Conservation (phyloP, 352 stramenopile genomes). For the Thraustochytrium sp. region DNA sequence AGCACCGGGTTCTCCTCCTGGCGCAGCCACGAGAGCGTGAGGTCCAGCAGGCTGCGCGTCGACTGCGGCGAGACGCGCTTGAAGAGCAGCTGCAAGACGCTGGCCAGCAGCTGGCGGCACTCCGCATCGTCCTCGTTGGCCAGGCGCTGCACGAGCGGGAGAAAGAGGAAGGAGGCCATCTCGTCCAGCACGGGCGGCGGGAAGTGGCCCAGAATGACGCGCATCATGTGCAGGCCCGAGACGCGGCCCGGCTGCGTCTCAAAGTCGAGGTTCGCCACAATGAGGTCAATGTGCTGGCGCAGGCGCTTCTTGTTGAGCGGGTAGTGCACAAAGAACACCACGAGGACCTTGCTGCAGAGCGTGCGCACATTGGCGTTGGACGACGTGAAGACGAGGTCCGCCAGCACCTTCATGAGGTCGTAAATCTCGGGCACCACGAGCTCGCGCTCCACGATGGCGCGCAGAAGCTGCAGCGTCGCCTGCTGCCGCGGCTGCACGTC, state of each 20-base stretch:
- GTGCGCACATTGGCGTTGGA: background rate
- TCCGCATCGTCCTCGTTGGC: constrained; percentile 85
- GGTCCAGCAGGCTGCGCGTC: background rate
- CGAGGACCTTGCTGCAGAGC: constrained; percentile 54
- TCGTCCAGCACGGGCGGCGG: constrained; percentile 80
- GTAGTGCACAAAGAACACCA: constrained; percentile 88
- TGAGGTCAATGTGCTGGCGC: constrained; percentile 84
- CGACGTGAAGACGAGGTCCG: constrained; percentile 11
- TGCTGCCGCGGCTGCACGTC: background rate
- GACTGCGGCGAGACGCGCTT: background rate
- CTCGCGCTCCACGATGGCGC: background rate
- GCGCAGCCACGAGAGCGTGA: background rate
- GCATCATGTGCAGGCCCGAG: constrained; percentile 78
- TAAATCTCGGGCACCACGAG: constrained; percentile 27
- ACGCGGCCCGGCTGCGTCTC: constrained; percentile 85
- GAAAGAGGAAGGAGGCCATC: constrained; percentile 83
- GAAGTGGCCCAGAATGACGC: constrained; percentile 80
- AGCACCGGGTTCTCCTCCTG: background rate
- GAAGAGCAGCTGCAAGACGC: constrained; percentile 38
- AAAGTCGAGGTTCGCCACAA: constrained; percentile 91
- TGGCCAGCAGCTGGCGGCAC: constrained; percentile 72
- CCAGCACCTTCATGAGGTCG: constrained; percentile 12
- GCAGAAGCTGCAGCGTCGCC: background rate
- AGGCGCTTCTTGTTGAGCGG: constrained; percentile 85
- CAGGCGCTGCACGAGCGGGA: constrained; percentile 89